A percentile compares a stretch with the other conserved stretches of the same genome.
Evolutionary conservation across 306 rosid species (phyloP).

Genomic region (Abrus pulchellus): DNA sequence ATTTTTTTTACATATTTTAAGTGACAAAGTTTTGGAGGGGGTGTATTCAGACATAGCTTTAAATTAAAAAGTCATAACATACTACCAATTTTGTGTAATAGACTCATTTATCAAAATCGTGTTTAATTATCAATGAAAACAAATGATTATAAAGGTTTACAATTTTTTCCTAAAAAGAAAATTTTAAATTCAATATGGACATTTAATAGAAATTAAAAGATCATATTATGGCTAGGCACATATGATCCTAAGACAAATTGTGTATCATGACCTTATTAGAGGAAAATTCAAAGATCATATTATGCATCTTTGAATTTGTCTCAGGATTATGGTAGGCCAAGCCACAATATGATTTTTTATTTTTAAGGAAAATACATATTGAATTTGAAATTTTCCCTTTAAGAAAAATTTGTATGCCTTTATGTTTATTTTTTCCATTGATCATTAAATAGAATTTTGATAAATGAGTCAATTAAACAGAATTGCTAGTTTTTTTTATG

Average conservation of each 20-base stretch:
- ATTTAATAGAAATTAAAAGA: not conserved
- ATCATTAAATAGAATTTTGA: too few species aligned
- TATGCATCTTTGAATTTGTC: too few species aligned
- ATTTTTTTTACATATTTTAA: not conserved
- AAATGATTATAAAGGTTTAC: too few species aligned
- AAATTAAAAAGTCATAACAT: not conserved
- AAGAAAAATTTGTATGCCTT: too few species aligned
- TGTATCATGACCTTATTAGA: not conserved
- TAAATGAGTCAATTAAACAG: too few species aligned
- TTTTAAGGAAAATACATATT: too few species aligned
- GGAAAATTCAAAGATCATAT: too few species aligned
- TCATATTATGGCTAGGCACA: slow-evolving; percentile 28
- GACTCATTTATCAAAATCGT: slow-evolving; percentile 13
- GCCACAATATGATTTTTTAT: too few species aligned
- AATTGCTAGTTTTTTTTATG: too few species aligned
- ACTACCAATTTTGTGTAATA: not conserved
- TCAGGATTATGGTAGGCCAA: too few species aligned
- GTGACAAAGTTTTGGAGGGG: not conserved
- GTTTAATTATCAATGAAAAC: not conserved
- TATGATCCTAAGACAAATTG: slow-evolving; percentile 7
- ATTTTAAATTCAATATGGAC: not conserved
- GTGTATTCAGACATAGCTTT: not conserved
- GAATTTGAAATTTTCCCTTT: too few species aligned
- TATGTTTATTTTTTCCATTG: too few species aligned
- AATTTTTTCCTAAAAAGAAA: not conserved